Evolutionary conservation across 2,329 filamentous ascomycete genomes (phyloP).

Genomic region (Passalora sequoiae): DNA sequence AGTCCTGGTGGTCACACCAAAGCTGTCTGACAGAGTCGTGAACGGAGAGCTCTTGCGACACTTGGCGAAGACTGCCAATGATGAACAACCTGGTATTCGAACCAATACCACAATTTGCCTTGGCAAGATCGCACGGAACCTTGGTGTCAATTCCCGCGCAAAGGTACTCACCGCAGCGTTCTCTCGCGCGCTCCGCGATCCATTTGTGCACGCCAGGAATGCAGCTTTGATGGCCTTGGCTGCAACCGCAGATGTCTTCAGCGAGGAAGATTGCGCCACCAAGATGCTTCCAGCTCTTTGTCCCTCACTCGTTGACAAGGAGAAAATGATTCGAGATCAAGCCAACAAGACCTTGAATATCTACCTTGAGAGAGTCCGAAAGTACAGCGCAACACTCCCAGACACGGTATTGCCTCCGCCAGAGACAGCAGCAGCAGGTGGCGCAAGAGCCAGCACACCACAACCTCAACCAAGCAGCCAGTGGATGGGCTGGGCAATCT

Average conservation of each 20-base stretch:
- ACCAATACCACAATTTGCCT: conserved; percentile 98
- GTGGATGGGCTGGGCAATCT: conserved; percentile 98
- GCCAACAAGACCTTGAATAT: conserved; percentile 82
- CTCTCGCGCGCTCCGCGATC: conserved; percentile 79
- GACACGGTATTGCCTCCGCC: conserved; percentile 70
- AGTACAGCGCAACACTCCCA: conserved; percentile 70
- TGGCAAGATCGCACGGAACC: conserved; percentile 88
- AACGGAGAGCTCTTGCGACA: conserved; percentile 90
- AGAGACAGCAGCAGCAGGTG: conserved; percentile 43
- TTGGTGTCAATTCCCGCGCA: conserved; percentile 67
- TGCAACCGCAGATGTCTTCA: conserved; percentile 80
- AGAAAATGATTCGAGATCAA: conserved; percentile 89
- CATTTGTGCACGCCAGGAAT: conserved; percentile 89
- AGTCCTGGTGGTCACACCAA: conserved; percentile 77
- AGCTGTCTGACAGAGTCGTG: conserved; percentile 85
- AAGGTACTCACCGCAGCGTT: conserved; percentile 95
- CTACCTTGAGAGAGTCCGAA: conserved; percentile 77
- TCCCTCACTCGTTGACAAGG: conserved; percentile 83
- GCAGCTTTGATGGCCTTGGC: conserved; percentile 79
- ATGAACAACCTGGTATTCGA: conserved; percentile 92
- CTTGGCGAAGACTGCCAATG: conserved; percentile 91
- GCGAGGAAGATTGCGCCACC: conserved; percentile 79
- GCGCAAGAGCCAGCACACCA: conserved; percentile 70
- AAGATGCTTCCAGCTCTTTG: conserved; percentile 81
- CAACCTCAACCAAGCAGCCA: conserved; percentile 53